Conservation (phyloP, 306 rosid genomes). For the Abrus precatorius region DNA sequence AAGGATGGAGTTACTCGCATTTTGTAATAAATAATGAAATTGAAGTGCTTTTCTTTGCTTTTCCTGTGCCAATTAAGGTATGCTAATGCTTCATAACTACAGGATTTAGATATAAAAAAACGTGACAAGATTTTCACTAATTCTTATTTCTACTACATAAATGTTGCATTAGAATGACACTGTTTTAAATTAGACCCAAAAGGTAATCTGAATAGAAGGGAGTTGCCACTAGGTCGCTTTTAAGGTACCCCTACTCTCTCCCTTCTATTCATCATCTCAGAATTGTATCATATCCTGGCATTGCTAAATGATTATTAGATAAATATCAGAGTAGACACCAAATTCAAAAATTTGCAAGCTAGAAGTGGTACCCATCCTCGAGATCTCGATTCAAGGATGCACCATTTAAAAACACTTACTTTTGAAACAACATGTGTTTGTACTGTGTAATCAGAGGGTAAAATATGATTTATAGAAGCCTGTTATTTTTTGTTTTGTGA, state of each 20-base stretch:
- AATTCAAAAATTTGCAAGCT: not conserved
- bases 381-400: not conserved
- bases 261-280: not conserved
- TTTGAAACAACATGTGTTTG: not conserved
- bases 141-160: constrained; percentile 4
- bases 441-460: not conserved
- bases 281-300: not conserved
- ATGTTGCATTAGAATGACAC: not conserved
- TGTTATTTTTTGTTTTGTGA: not conserved
- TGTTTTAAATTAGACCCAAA: not conserved
- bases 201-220: not conserved
- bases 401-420: too few species aligned
- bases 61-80: not conserved
- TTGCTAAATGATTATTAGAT: not conserved
- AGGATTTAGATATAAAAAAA: not conserved
- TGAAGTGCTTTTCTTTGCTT: not conserved
- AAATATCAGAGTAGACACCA: not conserved
- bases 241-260: not conserved
- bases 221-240: not conserved
- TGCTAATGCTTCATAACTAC: not conserved
- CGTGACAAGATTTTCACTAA: not conserved
- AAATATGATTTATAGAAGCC: not conserved
- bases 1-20: not conserved
- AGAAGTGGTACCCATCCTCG: not conserved
- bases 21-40: not conserved